Base-by-base conservation (phyloP, 768 basidiomycete species). In the Leccinellum luteum region DNA sequence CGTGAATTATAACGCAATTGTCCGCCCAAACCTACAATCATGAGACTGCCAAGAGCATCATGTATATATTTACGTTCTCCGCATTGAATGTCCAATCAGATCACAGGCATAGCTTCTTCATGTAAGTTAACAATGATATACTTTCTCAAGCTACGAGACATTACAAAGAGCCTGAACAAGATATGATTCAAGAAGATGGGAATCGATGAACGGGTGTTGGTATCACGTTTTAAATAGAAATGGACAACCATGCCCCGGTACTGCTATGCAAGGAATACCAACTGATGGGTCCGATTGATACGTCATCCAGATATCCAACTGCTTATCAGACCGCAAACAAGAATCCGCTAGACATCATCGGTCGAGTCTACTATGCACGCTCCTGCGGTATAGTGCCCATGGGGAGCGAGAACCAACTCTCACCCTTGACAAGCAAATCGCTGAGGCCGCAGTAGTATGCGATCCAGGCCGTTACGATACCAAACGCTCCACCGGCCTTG, bases 381-480 rank as follows among this genome's bases (percentile, higher is more conserved):
- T 15, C 54, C 43, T 65, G 60, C 44, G 41, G 48, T 38, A 72
- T 65, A 0, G 0, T 4, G 12, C 79, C 80, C 54, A 78, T 41
- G 0, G 79, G 79, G 19, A 81, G 72, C 0, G 60, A 63, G 63
- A 81, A 75, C 71, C 67, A 78, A 43, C 70, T 66, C 60, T 76
- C 75, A 1, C 66, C 70, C 41, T 65, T 65, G 21, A 73, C 69
- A 17, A 81, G 74, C 13, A 81, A 60, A 52, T 79, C 74, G 2
- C 76, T 73, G 14, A 76, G 69, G 56, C 75, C 80, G 48, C 69
- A 64, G 55, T 81, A 81, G 72, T 75, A 81, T 12, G 80, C 80
- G 53, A 81, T 64, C 58, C 71, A 62, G 3, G 80, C 81, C 12
- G 81, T 80, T 10, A 78, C 7, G 30, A 82, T 72, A 32, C 80